These are phyloP conservation scores for Fusarium austroafricanum DNA, from an alignment of 2,329 filamentous ascomycete genomes.

Conservation along the genomic window DNA sequence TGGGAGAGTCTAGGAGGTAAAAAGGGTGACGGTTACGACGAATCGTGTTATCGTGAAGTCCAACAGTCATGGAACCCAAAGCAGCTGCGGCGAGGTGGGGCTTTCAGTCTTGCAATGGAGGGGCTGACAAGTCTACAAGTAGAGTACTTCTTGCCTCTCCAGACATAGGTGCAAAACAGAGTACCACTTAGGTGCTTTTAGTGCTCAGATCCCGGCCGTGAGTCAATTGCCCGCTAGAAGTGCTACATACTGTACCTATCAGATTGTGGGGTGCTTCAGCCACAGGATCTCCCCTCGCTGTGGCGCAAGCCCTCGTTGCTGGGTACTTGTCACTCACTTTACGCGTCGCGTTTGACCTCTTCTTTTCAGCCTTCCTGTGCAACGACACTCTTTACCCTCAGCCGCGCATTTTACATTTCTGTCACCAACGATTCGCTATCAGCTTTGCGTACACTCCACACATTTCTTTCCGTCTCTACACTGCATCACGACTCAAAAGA, in stretches of 20 bases:
- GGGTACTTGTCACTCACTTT: slow-evolving; percentile 34
- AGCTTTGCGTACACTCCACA: background rate
- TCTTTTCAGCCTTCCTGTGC: slow-evolving; percentile 48
- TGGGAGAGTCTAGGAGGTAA: background rate
- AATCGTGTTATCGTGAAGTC: slow-evolving; percentile 41
- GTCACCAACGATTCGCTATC: slow-evolving; percentile 17
- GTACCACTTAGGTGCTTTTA: background rate
- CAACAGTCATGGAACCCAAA: slow-evolving; percentile 36
- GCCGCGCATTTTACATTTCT: slow-evolving; percentile 34
- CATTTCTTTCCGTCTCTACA: background rate
- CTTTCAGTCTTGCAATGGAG: slow-evolving; percentile 32
- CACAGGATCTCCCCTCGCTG: slow-evolving; percentile 27
- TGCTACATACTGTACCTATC: too few species aligned
- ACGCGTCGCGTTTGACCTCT: slow-evolving; percentile 52
- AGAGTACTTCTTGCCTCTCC: background rate
- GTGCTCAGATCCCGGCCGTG: slow-evolving; percentile 1
- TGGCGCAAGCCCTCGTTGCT: slow-evolving; percentile 41
- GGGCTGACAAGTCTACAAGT: slow-evolving; percentile 17
- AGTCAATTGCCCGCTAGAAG: slow-evolving; percentile 35
- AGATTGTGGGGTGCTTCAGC: slow-evolving; percentile 16
- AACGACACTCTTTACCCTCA: slow-evolving; percentile 34
- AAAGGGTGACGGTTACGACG: slow-evolving; percentile 30
- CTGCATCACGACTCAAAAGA: background rate
- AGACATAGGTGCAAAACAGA: background rate
- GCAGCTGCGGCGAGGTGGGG: slow-evolving; percentile 29